Evolutionary conservation across 768 basidiomycete species (phyloP), one percentile per base, ranked within the genome.

Genomic region (Gymnopilus junonius): DNA sequence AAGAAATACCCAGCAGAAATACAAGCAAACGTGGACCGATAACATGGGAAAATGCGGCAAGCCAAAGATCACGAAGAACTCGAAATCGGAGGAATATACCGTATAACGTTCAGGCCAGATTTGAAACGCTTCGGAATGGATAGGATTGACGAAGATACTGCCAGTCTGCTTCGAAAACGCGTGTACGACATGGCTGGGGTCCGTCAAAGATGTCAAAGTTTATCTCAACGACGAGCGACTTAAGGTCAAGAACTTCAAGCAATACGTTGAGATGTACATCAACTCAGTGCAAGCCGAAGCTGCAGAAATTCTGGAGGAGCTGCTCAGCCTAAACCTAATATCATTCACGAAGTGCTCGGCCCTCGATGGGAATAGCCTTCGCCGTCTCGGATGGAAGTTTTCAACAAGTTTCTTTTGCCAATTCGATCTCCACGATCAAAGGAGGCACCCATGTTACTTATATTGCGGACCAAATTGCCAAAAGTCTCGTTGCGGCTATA

Each of bases 181-280:
- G 97, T 97, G 2, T 98, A 94, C 74, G 97, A 99, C 73, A 85
- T 99, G 85, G 94, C 96, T 1, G 97, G 97, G n/a, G 96, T 95
- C n/a, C 7, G 85, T 94, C 62, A 93, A 86, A 76, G 92, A 95
- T 67, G 83, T 97, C 75, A 98, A 98, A 74, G 97, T 99, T 23
- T 94, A 85, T 74, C 82, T 98, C 63, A 95, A 99, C 73, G 94
- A 93, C 75, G 92, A 97, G 73, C 85, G 92, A 21, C 75, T 98
- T 70, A 96, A 95, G 74, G 83, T 97, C 80, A 95, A 95, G 79
- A 90, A 87, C 71, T 99, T 99, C 88, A 95, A 95, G 80, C 88
- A 95, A 77, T 99, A 99, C 73, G 93, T 97, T 63, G 94, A 99
- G 48, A 83, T 99, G 85, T 98, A 96, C 76, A 77, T 97, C 50